Percentiles rank a stretch among this genome's conserved stretches.
These are phyloP conservation scores for Coemansia sp. DNA, from an alignment of 192 early-diverging fungal genomes.

Conservation along the genomic window DNA sequence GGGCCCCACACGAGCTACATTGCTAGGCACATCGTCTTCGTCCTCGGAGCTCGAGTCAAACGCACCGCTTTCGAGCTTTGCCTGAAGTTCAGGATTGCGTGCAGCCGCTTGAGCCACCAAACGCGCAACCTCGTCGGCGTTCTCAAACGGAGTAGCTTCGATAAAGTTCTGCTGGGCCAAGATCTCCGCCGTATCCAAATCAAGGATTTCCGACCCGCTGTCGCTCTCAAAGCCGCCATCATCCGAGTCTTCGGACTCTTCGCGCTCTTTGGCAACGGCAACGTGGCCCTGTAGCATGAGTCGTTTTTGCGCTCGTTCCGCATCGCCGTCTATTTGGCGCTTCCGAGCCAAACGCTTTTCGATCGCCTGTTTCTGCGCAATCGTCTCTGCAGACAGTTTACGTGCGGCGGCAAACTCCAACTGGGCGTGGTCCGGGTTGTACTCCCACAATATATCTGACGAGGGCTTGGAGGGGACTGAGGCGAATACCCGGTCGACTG, in stretches of 20 bases:
- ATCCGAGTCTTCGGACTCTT: neutral
- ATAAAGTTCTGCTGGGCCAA: conserved; percentile 7
- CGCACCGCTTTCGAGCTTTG: conserved; percentile 41
- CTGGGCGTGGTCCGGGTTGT: conserved; percentile 12
- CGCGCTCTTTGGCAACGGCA: neutral
- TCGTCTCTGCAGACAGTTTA: conserved; percentile 14
- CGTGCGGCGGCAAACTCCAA: conserved; percentile 28
- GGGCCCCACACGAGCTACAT: too few relatives aligned
- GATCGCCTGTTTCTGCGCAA: conserved; percentile 7
- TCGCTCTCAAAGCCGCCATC: conserved; percentile 10
- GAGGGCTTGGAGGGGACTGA: conserved; percentile 13
- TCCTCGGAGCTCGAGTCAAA: conserved; percentile 45
- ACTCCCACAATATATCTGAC: conserved; percentile 46
- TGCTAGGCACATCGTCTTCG: conserved; percentile 1
- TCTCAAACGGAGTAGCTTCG: conserved; percentile 21
- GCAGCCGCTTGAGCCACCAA: conserved; percentile 19
- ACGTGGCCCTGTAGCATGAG: neutral
- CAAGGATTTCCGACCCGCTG: conserved; percentile 23
- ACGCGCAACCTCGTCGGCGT: conserved; percentile 34
- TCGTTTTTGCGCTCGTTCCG: neutral
- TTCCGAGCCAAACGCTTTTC: conserved; percentile 11
- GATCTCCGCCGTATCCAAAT: conserved; percentile 15
- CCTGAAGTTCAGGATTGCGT: conserved; percentile 27
- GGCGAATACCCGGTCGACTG: conserved; percentile 57
- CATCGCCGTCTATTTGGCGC: neutral